Evolutionary conservation across 352 stramenopile genomes (phyloP), one percentile per base, ranked within the genome.

Genomic region (Globisporangium alternatum): DNA sequence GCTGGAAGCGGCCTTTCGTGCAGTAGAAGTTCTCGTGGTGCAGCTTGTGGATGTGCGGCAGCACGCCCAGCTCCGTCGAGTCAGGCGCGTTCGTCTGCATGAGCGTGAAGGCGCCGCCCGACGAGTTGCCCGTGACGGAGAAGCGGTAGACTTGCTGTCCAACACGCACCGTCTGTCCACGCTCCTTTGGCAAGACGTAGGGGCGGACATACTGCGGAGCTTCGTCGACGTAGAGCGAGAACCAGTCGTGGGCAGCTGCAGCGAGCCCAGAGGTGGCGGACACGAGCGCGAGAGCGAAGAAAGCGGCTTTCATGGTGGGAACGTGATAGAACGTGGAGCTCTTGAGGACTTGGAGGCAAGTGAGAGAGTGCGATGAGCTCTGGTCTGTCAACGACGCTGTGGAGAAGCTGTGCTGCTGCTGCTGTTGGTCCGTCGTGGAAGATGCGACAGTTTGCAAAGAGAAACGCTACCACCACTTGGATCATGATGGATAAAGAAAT

Each of bases 11-110:
- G 5, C 77, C 77, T 48, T 75, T 74, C 13, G 72, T 79, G 67
- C 74, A 81, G 70, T 85, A 85, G 53, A 85, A 85, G 62, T 83
- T 85, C 62, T 85, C 77, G 68, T 85, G 77, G 60, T 85, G 77
- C 21, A 70, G 66, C 70, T 83, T 81, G 75, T 85, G 77, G 60
- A 83, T 77, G 51, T 85, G 74, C 28, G 77, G 77, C 5, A 81
- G 72, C 56, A 85, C 77, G 17, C 77, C 77, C 25, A 85, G 65
- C 17, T 72, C 73, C 19, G 72, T 69, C 41, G 77, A 82, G 43
- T 79, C 74, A 5, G 74, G 74, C n/a, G 77, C 72, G 49, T 70
- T 83, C 25, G 75, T 82, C 58, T 82, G 74, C 64, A 82, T 43
- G 44, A 82, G 53, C 49, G 69, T 69, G 69, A 82, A 82, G 1